A percentile compares a stretch with the other conserved stretches of the same genome.
phyloP scores from a whole-genome alignment of 2,329 filamentous ascomycete species.

The Trematosphaeria pertusa region DNA sequence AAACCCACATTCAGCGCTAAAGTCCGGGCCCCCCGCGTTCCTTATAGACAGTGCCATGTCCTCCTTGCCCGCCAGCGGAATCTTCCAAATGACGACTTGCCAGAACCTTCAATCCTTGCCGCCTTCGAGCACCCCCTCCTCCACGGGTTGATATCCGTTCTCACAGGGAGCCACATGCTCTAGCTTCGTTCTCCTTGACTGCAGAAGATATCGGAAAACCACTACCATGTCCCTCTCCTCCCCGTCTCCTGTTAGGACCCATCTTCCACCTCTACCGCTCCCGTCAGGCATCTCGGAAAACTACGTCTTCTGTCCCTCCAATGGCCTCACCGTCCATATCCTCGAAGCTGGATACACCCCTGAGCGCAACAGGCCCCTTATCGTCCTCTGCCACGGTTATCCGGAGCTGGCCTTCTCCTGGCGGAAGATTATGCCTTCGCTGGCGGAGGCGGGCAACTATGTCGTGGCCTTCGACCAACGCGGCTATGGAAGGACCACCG shows the following conservation, averaged over 20 bases:
- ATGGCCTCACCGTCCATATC: constrained; percentile 67
- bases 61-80: too few relatives aligned
- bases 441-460: constrained; percentile 68
- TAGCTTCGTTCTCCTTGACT: too few relatives aligned
- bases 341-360: constrained; percentile 60
- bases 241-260: too few relatives aligned
- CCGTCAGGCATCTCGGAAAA: constrained; percentile 62
- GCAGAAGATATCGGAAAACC: too few relatives aligned
- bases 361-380: constrained; percentile 56
- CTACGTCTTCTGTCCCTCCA: constrained; percentile 62
- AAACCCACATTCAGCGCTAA: too few relatives aligned
- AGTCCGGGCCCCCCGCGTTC: too few relatives aligned
- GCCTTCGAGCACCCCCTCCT: too few relatives aligned
- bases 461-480: constrained; percentile 73
- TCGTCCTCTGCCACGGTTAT: constrained; percentile 71
- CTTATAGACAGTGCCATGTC: too few relatives aligned
- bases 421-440: constrained; percentile 66
- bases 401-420: constrained; percentile 75
- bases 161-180: too few relatives aligned
- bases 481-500: constrained; percentile 71
- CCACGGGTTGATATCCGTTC: too few relatives aligned
- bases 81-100: too few relatives aligned
- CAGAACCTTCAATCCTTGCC: too few relatives aligned
- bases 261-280: constrained; percentile 58
- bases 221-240: constrained; percentile 6